Evolutionary conservation across 1,139 yeast genomes (phyloP).

Genomic region (Suhomyces choctaworum): DNA sequence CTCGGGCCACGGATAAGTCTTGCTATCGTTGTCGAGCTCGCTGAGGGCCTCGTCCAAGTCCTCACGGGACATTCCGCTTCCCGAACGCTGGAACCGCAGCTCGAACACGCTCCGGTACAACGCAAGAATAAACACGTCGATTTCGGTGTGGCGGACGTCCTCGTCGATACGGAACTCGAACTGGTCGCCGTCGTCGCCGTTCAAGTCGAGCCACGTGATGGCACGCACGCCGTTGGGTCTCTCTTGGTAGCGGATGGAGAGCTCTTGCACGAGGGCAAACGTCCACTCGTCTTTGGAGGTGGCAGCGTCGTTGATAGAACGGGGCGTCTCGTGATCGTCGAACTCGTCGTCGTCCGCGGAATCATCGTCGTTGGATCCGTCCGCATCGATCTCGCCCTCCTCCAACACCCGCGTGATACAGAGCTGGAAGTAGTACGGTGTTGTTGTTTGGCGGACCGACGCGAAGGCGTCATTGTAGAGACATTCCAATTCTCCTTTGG

Average conservation of each 20-base stretch:
- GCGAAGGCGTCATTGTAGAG: constrained; percentile 75
- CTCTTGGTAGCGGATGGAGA: constrained; percentile 48
- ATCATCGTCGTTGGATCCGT: constrained; percentile 39
- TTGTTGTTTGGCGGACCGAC: constrained; percentile 65
- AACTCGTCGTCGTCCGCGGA: constrained; percentile 58
- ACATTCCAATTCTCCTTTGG: constrained; percentile 86
- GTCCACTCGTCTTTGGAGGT: constrained; percentile 63
- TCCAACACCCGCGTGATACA: constrained; percentile 68
- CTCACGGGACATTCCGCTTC: constrained; percentile 42
- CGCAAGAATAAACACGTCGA: constrained; percentile 64
- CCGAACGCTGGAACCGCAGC: constrained; percentile 61
- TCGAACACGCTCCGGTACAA: constrained; percentile 75
- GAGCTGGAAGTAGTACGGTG: constrained; percentile 67
- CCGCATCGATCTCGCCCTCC: constrained; percentile 58
- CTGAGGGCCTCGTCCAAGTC: constrained; percentile 48
- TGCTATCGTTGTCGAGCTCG: background rate
- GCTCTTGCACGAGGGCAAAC: constrained; percentile 64
- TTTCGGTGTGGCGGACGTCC: constrained; percentile 53
- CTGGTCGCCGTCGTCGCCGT: constrained; percentile 84
- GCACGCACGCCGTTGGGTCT: constrained; percentile 40
- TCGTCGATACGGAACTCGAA: constrained; percentile 75
- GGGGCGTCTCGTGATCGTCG: constrained; percentile 40
- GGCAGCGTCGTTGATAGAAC: constrained; percentile 27
- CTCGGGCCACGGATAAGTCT: background rate
- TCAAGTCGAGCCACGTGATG: constrained; percentile 77